Evolutionary conservation across 345 rosid species (phyloP).

Genomic region (Durio zibethinus): DNA sequence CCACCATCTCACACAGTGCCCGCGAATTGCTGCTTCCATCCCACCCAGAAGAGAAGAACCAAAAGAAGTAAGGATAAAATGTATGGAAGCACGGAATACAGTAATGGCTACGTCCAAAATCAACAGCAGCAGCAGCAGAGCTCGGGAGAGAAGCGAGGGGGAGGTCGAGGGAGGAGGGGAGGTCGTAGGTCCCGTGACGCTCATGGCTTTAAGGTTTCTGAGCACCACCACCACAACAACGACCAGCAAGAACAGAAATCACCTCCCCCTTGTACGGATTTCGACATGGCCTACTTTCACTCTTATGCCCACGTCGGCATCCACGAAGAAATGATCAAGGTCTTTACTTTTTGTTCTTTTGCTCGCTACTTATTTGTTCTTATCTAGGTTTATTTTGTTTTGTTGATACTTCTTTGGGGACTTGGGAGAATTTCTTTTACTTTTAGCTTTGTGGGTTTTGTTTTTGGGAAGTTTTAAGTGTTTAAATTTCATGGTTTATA

Average conservation of each 20-base stretch:
- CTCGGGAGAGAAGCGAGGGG: slow-evolving; percentile 23
- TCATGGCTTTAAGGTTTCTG: slow-evolving; percentile 48
- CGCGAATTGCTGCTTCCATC: neutral
- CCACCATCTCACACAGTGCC: neutral
- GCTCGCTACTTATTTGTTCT: neutral
- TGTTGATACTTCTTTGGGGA: neutral
- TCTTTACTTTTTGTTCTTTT: slow-evolving; percentile 13
- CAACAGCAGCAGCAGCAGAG: slow-evolving; percentile 24
- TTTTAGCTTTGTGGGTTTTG: neutral
- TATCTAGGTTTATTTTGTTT: neutral
- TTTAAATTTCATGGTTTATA: neutral
- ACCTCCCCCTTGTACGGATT: slow-evolving; percentile 66
- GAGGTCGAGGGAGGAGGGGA: slow-evolving; percentile 18
- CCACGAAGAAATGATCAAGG: slow-evolving; percentile 98
- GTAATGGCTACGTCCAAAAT: slow-evolving; percentile 59
- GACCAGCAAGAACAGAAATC: slow-evolving; percentile 36
- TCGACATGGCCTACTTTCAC: slow-evolving; percentile 83
- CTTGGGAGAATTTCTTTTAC: neutral
- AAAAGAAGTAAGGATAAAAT: slow-evolving; percentile 20
- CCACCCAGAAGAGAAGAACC: neutral
- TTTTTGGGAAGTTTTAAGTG: neutral
- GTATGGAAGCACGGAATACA: slow-evolving; percentile 42
- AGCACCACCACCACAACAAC: slow-evolving; percentile 21
- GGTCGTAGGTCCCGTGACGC: slow-evolving; percentile 40
- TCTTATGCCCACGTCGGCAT: slow-evolving; percentile 92